Percentiles rank a stretch among this genome's conserved stretches.
These are phyloP conservation scores for Aphanocladium album DNA, from an alignment of 2,329 filamentous ascomycete genomes.

Conservation along the genomic window DNA sequence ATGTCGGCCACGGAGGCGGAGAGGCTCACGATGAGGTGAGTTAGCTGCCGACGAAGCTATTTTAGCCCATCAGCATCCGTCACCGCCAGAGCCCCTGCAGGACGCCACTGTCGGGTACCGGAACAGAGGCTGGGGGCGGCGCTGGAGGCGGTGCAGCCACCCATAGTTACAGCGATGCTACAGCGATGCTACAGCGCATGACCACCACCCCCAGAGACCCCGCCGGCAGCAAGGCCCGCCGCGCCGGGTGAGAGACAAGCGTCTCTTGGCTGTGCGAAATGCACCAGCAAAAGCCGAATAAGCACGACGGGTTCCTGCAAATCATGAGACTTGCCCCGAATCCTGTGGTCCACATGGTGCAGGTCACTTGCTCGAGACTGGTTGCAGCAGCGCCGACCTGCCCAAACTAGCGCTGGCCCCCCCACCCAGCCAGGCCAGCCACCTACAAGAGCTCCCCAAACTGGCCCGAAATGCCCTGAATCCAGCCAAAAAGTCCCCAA, in stretches of 20 bases:
- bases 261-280: neutral
- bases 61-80: neutral
- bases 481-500: too few species aligned
- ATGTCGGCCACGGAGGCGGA: neutral
- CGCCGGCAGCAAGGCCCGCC: neutral
- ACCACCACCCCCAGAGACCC: neutral
- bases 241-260: neutral
- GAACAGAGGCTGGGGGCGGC: neutral
- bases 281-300: neutral
- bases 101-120: constrained; percentile 5
- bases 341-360: neutral
- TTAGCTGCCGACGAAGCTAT: neutral
- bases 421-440: neutral
- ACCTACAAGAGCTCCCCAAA: neutral
- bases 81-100: neutral
- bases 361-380: neutral
- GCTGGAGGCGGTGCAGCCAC: neutral
- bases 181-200: neutral
- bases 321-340: too few species aligned
- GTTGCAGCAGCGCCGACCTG: neutral
- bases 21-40: constrained; percentile 1
- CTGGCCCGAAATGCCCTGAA: too few species aligned
- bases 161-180: neutral
- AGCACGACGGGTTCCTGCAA: too few species aligned
- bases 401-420: neutral